A percentile compares a stretch with the other conserved stretches of the same genome.
Conservation (phyloP, 2,329 filamentous ascomycete genomes). For the Diaporthe sp. region DNA sequence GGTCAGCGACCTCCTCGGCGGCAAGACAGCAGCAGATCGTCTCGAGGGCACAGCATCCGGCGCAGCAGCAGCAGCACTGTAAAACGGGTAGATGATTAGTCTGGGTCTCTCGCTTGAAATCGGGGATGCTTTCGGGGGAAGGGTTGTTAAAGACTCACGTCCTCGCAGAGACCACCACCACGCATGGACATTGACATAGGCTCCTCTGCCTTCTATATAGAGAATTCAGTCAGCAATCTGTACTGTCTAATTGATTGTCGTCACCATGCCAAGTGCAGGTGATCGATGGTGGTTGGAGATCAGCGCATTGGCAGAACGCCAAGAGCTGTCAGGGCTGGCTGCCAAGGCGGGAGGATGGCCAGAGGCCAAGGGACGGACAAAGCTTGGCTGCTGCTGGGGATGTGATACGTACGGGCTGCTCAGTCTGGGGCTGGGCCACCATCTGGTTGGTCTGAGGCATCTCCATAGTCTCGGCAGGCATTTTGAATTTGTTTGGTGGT, state of each 20-base stretch:
- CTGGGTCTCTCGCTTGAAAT: background rate
- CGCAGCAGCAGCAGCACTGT: slow-evolving; percentile 30
- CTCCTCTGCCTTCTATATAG: slow-evolving; percentile 35
- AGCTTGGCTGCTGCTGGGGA: slow-evolving; percentile 2
- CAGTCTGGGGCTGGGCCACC: slow-evolving; percentile 37
- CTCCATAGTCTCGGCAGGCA: slow-evolving; percentile 35
- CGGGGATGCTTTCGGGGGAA: background rate
- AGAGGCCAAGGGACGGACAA: slow-evolving; percentile 24
- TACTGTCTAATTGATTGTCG: background rate
- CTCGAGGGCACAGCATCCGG: slow-evolving; percentile 16
- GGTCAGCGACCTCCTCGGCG: slow-evolving; percentile 36
- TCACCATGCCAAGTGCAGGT: background rate
- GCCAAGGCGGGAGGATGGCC: slow-evolving; percentile 30
- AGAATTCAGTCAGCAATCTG: background rate
- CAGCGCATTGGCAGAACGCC: background rate
- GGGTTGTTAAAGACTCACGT: slow-evolving; percentile 21
- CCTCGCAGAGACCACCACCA: slow-evolving; percentile 39
- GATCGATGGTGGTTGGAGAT: background rate
- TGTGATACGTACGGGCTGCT: slow-evolving; percentile 41
- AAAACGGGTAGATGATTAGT: background rate
- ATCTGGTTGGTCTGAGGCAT: slow-evolving; percentile 33
- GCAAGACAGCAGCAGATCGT: slow-evolving; percentile 42
- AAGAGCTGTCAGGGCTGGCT: slow-evolving; percentile 7
- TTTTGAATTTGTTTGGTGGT: slow-evolving; percentile 16
- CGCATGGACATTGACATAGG: slow-evolving; percentile 41